phyloP scores from a whole-genome alignment of 108 stramenopile genomes.

The Nitzschia sp. region DNA sequence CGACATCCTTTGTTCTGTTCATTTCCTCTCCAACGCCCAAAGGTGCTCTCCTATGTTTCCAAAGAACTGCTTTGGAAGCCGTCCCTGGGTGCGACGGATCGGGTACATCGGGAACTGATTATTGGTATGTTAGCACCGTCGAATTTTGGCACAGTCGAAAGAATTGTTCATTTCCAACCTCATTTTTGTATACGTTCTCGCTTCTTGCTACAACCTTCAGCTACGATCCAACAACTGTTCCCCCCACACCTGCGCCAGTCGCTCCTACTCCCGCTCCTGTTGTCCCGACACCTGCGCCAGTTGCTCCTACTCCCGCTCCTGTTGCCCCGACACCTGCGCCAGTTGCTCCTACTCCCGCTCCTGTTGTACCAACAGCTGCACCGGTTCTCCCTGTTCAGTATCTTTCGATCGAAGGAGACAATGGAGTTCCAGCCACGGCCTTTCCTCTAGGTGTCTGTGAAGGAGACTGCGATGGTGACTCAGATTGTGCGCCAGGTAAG shows the following conservation, averaged over 20 bases:
- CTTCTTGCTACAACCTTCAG: too few species aligned
- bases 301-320: constrained; percentile 55
- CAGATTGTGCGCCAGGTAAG: constrained; percentile 47
- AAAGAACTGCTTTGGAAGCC: constrained; percentile 23
- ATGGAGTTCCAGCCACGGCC: constrained; percentile 15
- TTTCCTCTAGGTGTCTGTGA: constrained; percentile 32
- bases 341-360: neutral
- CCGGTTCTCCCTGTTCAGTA: neutral
- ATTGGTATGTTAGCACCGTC: constrained; percentile 26
- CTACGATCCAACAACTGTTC: neutral
- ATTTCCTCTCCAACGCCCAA: too few species aligned
- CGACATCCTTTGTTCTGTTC: too few species aligned
- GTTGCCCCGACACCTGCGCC: constrained; percentile 28
- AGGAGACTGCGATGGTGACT: constrained; percentile 38
- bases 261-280: constrained; percentile 40
- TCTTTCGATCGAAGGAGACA: neutral
- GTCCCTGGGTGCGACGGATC: constrained; percentile 59
- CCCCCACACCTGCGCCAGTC: constrained; percentile 38
- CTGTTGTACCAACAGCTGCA: neutral
- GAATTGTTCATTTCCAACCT: constrained; percentile 39
- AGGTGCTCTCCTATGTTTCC: constrained; percentile 36
- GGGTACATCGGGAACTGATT: constrained; percentile 34
- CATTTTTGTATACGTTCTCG: constrained; percentile 17
- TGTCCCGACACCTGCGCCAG: constrained; percentile 33
- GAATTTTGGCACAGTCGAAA: neutral